Conservation (phyloP, 495 filamentous ascomycete species). For the Penicillium waksmanii region DNA sequence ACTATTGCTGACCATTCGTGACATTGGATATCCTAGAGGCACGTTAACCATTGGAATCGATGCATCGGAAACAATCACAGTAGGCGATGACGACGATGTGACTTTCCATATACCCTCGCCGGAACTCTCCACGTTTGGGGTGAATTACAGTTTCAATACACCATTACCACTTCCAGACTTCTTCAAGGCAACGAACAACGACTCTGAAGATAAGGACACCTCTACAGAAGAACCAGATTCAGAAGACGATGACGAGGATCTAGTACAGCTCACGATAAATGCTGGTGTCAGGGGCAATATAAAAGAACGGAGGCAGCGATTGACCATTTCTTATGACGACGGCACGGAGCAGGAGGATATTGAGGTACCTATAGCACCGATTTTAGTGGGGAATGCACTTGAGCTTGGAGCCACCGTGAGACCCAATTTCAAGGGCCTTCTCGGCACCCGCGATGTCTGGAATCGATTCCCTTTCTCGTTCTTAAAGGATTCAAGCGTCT, state of each 20-base stretch:
- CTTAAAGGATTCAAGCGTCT: constrained; percentile 35
- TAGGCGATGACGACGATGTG: constrained; percentile 37
- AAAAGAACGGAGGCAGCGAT: constrained; percentile 23
- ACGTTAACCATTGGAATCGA: constrained; percentile 46
- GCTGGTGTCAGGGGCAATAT: constrained; percentile 38
- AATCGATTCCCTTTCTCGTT: constrained; percentile 34
- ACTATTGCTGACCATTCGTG: constrained; percentile 12
- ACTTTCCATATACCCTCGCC: constrained; percentile 35
- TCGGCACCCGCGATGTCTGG: constrained; percentile 34
- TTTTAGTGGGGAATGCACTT: constrained; percentile 33
- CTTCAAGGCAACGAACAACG: constrained; percentile 20
- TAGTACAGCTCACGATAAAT: constrained; percentile 36
- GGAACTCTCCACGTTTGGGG: constrained; percentile 26
- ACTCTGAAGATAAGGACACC: constrained; percentile 26
- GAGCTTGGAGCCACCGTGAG: constrained; percentile 38
- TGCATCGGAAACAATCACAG: constrained; percentile 39
- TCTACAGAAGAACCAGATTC: constrained; percentile 5
- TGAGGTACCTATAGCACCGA: constrained; percentile 36
- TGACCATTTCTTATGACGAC: constrained; percentile 31
- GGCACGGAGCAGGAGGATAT: constrained; percentile 23
- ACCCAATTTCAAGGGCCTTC: constrained; percentile 32
- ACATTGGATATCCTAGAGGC: constrained; percentile 27
- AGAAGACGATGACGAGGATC: constrained; percentile 16
- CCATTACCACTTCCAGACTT: constrained; percentile 36
- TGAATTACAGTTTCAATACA: constrained; percentile 41